Evolutionary conservation across 176 grass and related monocot species (phyloP).

Genomic region (Bolboschoenus planiculmis): DNA sequence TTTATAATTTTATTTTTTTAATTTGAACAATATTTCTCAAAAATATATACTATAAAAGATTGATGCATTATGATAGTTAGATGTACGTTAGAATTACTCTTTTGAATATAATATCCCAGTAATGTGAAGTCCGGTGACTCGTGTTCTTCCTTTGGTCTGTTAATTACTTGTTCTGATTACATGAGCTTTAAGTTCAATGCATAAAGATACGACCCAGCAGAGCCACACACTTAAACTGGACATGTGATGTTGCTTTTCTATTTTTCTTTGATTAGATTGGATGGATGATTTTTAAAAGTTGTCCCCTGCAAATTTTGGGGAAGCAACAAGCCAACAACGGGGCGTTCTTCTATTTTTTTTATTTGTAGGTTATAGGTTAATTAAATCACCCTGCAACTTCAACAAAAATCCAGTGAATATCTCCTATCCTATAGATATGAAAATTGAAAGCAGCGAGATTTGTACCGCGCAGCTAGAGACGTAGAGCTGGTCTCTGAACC

Average conservation of each 20-base stretch:
- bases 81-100: too few relatives aligned
- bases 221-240: background rate
- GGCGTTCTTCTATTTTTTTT: background rate
- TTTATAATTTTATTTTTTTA: too few relatives aligned
- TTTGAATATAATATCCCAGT: too few relatives aligned
- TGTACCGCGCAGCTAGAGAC: background rate
- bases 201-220: background rate
- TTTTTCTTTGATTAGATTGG: background rate
- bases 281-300: background rate
- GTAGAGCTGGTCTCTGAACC: background rate
- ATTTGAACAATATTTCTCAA: too few relatives aligned
- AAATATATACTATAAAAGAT: too few relatives aligned
- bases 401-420: background rate
- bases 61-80: too few relatives aligned
- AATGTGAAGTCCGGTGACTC: too few relatives aligned
- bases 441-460: background rate
- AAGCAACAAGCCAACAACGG: background rate
- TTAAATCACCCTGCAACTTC: background rate
- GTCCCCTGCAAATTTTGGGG: background rate
- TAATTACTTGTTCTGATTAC: too few relatives aligned
- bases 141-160: too few relatives aligned
- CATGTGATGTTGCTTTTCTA: background rate
- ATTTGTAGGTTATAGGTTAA: background rate
- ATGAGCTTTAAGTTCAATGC: background rate
- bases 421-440: background rate